Evolutionary conservation across 1,139 yeast genomes (phyloP).

Genomic region (Kluyveromyces marxianus): DNA sequence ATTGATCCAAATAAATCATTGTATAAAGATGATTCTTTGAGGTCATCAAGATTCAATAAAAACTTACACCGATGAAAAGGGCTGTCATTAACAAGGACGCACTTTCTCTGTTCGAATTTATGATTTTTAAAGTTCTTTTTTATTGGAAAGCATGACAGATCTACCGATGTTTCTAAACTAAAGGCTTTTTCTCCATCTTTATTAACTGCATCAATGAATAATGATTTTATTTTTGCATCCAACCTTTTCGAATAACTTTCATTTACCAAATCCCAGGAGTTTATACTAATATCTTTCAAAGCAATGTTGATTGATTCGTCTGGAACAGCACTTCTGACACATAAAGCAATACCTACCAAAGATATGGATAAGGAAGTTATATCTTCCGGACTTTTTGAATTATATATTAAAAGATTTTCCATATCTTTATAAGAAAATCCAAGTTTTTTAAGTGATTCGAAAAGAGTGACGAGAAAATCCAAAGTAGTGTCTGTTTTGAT

Average conservation of each 20-base stretch:
- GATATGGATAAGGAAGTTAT: constrained; percentile 46
- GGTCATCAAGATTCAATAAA: constrained; percentile 42
- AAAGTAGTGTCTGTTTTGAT: constrained; percentile 49
- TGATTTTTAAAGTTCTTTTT: constrained; percentile 43
- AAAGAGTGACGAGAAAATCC: constrained; percentile 40
- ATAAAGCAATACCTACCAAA: constrained; percentile 27
- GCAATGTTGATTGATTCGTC: constrained; percentile 10
- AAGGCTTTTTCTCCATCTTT: constrained; percentile 14
- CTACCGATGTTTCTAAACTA: constrained; percentile 48
- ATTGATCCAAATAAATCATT: constrained; percentile 44
- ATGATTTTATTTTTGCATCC: constrained; percentile 34
- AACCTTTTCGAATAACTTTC: constrained; percentile 52
- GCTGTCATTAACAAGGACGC: constrained; percentile 65
- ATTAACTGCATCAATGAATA: constrained; percentile 8
- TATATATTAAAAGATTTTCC: constrained; percentile 63
- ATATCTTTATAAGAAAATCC: constrained; percentile 60
- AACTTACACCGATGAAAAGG: constrained; percentile 78
- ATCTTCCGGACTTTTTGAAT: constrained; percentile 55
- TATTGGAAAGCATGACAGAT: constrained; percentile 53
- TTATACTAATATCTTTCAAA: constrained; percentile 38
- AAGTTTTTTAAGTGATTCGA: constrained; percentile 40
- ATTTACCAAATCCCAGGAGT: constrained; percentile 65
- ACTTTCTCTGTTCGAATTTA: constrained; percentile 52
- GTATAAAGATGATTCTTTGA: constrained; percentile 39
- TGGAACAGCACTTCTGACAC: constrained; percentile 27